phyloP scores from a whole-genome alignment of 2,329 filamentous ascomycete species.

The Lecanicillium sp. region DNA sequence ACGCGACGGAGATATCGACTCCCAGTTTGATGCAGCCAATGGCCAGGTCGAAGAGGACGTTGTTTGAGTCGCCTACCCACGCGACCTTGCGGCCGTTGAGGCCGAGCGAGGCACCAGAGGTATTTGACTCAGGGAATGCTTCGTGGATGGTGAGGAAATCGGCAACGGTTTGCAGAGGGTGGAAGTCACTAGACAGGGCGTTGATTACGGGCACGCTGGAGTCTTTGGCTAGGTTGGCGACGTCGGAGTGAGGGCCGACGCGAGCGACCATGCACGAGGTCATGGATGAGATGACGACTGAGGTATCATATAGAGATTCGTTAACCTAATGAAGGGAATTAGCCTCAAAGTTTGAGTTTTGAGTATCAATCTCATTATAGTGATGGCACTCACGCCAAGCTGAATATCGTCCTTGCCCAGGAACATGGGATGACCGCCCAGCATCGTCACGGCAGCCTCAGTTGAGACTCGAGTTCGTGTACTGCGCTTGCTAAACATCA shows the following conservation, averaged over 20 bases:
- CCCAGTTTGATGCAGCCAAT: slow-evolving; percentile 83
- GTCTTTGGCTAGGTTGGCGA: slow-evolving; percentile 60
- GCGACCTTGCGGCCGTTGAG: slow-evolving; percentile 82
- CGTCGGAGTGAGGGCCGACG: slow-evolving; percentile 68
- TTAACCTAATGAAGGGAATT: slow-evolving; percentile 52
- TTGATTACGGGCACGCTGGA: slow-evolving; percentile 79
- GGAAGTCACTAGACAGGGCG: slow-evolving; percentile 80
- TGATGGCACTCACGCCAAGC: slow-evolving; percentile 56
- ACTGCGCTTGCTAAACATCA: slow-evolving; percentile 95
- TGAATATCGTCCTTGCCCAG: slow-evolving; percentile 94
- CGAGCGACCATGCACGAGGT: slow-evolving; percentile 75
- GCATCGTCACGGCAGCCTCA: slow-evolving; percentile 77
- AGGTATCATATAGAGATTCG: slow-evolving; percentile 89
- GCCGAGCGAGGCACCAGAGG: slow-evolving; percentile 42
- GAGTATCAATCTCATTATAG: slow-evolving; percentile 2
- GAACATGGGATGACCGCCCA: slow-evolving; percentile 96
- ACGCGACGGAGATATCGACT: slow-evolving; percentile 77
- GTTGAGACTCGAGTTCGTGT: slow-evolving; percentile 91
- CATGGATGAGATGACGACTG: slow-evolving; percentile 90
- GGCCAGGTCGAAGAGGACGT: slow-evolving; percentile 89
- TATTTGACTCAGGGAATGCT: slow-evolving; percentile 47
- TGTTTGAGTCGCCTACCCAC: slow-evolving; percentile 96
- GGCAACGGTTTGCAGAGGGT: slow-evolving; percentile 89
- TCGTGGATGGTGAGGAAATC: slow-evolving; percentile 90
- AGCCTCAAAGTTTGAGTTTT: slow-evolving; percentile 6